Evolutionary conservation across 73 alveolate genomes (phyloP).

Genomic region (Tetrahymena thermophila): DNA sequence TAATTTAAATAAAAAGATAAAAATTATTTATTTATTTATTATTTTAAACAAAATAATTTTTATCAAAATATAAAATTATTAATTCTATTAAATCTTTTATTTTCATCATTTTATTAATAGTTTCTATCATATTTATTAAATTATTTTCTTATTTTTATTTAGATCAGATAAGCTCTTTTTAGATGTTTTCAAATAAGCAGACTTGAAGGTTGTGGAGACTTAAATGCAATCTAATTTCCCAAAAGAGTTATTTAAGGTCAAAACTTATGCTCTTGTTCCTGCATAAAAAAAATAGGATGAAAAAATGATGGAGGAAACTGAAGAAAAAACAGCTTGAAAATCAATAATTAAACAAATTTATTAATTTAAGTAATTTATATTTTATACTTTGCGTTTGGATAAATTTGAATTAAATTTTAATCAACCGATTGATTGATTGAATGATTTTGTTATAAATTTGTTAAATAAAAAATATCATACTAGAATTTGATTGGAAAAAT

Average conservation of each 20-base stretch:
- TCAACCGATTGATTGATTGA: not conserved
- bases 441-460: too few species aligned
- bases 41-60: too few species aligned
- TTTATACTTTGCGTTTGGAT: too few species aligned
- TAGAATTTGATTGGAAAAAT: too few species aligned
- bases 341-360: not conserved
- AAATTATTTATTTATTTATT: not conserved
- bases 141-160: not conserved
- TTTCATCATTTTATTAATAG: too few species aligned
- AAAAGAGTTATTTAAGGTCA: not conserved
- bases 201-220: constrained; percentile 16
- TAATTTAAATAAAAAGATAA: too few species aligned
- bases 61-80: too few species aligned
- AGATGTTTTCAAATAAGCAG: constrained; percentile 49
- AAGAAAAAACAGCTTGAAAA: not conserved
- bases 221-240: not conserved
- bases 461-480: too few species aligned
- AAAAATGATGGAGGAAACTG: not conserved
- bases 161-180: constrained; percentile 24
- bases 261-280: not conserved
- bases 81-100: too few species aligned
- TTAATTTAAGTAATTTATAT: not conserved
- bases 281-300: not conserved
- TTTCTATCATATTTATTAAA: too few species aligned
- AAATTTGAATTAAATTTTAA: too few species aligned